phyloP scores from a whole-genome alignment of 768 basidiomycete genomes.

The Udeniomyces megalosporus region DNA sequence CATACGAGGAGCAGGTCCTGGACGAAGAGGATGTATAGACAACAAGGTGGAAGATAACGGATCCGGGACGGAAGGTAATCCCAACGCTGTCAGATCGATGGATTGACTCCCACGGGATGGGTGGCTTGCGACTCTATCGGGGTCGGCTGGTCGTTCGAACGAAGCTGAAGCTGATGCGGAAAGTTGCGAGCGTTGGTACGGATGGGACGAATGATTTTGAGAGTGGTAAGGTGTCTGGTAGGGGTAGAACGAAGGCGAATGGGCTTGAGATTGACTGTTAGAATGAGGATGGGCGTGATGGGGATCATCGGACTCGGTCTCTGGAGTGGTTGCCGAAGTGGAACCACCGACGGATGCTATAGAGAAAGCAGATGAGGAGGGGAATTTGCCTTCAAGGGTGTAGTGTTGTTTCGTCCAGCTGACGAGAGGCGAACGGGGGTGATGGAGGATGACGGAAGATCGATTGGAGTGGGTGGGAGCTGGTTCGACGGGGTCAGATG shows the following conservation, averaged over 20 bases:
- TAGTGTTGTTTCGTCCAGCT: too few relatives aligned
- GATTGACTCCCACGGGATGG: neutral
- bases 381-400: too few relatives aligned
- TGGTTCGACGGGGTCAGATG: too few relatives aligned
- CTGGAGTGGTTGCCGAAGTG: neutral
- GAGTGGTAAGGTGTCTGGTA: neutral
- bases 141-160: neutral
- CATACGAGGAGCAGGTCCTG: neutral
- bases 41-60: neutral
- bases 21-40: neutral
- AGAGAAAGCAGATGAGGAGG: neutral
- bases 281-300: neutral
- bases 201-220: neutral
- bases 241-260: neutral
- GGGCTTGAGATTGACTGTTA: neutral
- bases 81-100: neutral
- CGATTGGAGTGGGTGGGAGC: too few relatives aligned
- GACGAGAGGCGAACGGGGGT: too few relatives aligned
- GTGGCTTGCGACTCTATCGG: too few relatives aligned
- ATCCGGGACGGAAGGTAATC: neutral
- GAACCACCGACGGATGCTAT: neutral
- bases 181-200: too few relatives aligned
- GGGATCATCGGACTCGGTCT: neutral
- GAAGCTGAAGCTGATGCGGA: neutral
- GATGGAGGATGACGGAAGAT: too few relatives aligned